These are phyloP conservation scores for Cordyceps tenuipes DNA, from an alignment of 2,329 filamentous ascomycete species.

Conservation along the genomic window DNA sequence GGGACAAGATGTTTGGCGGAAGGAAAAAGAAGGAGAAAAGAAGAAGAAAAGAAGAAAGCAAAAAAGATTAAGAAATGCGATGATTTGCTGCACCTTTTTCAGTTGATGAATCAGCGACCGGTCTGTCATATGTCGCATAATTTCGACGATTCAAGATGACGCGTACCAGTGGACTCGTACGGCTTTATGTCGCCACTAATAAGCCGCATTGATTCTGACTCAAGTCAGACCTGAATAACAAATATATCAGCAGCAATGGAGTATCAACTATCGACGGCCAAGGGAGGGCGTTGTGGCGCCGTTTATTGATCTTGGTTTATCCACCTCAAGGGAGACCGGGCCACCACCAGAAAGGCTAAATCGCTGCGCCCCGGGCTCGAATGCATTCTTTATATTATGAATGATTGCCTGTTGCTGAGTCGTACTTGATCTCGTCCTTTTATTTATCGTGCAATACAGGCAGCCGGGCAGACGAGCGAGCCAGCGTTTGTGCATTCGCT, in stretches of 20 bases:
- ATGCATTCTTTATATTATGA: background rate
- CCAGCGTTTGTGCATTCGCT: background rate
- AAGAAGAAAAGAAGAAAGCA: background rate
- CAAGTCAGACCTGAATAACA: background rate
- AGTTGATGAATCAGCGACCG: background rate
- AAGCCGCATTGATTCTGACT: background rate
- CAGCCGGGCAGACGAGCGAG: no score
- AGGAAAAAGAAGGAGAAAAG: background rate
- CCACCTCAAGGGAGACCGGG: conserved; percentile 6
- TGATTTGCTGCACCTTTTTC: background rate
- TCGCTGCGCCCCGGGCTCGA: background rate
- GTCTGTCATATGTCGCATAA: background rate
- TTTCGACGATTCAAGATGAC: background rate
- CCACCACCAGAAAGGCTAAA: conserved; percentile 1
- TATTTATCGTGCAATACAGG: background rate
- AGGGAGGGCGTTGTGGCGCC: conserved; percentile 2
- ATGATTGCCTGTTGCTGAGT: background rate
- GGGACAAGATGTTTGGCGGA: background rate
- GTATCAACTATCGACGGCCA: background rate
- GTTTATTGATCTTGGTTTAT: conserved; percentile 8
- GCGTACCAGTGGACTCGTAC: background rate
- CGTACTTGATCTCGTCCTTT: background rate
- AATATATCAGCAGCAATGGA: background rate
- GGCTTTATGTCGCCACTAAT: background rate
- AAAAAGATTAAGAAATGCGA: background rate